Evolutionary conservation across 2,329 filamentous ascomycete species (phyloP).

Genomic region (Monosporascus sp.): DNA sequence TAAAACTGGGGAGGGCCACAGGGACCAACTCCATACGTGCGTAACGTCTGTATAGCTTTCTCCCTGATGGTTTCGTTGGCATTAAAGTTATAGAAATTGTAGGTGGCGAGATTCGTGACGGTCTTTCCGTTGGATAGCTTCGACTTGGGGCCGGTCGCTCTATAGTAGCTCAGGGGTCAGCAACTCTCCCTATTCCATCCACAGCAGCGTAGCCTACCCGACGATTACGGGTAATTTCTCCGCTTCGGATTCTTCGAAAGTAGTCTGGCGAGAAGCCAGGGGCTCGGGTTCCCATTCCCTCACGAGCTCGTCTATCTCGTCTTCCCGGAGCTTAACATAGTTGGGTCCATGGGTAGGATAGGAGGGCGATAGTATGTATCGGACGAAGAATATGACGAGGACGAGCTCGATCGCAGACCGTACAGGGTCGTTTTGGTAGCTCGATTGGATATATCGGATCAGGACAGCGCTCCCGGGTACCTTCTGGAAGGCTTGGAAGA

Average conservation of each 20-base stretch:
- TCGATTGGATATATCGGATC: constrained; percentile 91
- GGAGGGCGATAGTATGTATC: constrained; percentile 84
- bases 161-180: constrained; percentile 30
- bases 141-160: constrained; percentile 82
- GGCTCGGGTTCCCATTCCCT: constrained; percentile 97
- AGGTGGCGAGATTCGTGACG: constrained; percentile 88
- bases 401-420: constrained; percentile 90
- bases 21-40: constrained; percentile 92
- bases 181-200: constrained; percentile 3
- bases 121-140: constrained; percentile 85
- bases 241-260: constrained; percentile 73
- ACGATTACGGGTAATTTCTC: constrained; percentile 84
- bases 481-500: constrained; percentile 70
- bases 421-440: constrained; percentile 95
- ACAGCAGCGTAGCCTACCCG: constrained; percentile 53
- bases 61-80: constrained; percentile 89
- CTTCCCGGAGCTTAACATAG: constrained; percentile 82
- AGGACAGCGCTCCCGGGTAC: constrained; percentile 92
- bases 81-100: constrained; percentile 98
- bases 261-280: constrained; percentile 67
- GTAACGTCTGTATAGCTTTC: constrained; percentile 87
- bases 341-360: constrained; percentile 90
- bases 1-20: constrained; percentile 98
- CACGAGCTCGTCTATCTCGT: constrained; percentile 95
- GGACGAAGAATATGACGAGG: constrained; percentile 89